Conservation (phyloP, 164 flowering plant species). For the Nymphaea thermarum region DNA sequence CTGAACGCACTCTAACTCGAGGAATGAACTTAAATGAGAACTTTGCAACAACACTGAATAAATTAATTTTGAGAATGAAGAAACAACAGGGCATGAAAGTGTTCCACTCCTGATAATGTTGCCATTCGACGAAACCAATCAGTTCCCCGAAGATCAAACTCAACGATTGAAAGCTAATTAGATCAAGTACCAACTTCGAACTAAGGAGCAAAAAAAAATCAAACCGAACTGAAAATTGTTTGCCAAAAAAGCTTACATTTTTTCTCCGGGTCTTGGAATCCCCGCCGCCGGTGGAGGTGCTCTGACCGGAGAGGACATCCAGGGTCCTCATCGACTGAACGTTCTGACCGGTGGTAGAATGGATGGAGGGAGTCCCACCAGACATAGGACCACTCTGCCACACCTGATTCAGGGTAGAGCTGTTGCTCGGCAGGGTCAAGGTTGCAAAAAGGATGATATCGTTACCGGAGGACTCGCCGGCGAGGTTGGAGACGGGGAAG, state of each 20-base stretch:
- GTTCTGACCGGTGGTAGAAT: slow-evolving; percentile 18
- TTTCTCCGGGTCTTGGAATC: slow-evolving; percentile 13
- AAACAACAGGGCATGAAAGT: too few species aligned
- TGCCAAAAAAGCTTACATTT: slow-evolving; percentile 29
- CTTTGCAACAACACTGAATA: too few species aligned
- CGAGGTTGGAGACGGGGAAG: slow-evolving; percentile 24
- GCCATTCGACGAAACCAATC: slow-evolving; percentile 16
- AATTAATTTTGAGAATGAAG: too few species aligned
- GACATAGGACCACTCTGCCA: slow-evolving; percentile 57
- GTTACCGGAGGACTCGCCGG: slow-evolving; percentile 11
- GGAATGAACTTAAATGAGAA: too few species aligned
- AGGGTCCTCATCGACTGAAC: slow-evolving; percentile 22
- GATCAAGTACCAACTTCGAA: not conserved
- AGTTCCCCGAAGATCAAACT: slow-evolving; percentile 10
- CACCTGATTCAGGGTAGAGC: slow-evolving; percentile 29
- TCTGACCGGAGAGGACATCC: slow-evolving; percentile 30
- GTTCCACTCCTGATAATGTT: slow-evolving; percentile 10
- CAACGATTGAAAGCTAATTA: slow-evolving; percentile 8
- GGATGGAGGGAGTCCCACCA: slow-evolving; percentile 25
- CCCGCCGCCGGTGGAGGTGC: slow-evolving; percentile 9
- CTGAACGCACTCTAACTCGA: too few species aligned
- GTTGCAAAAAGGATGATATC: slow-evolving; percentile 50
- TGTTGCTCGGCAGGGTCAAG: slow-evolving; percentile 19
- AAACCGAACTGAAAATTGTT: slow-evolving; percentile 7
- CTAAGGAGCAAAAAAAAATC: not conserved